phyloP scores from a whole-genome alignment of 306 rosid species.

The Lathyrus aphaca region DNA sequence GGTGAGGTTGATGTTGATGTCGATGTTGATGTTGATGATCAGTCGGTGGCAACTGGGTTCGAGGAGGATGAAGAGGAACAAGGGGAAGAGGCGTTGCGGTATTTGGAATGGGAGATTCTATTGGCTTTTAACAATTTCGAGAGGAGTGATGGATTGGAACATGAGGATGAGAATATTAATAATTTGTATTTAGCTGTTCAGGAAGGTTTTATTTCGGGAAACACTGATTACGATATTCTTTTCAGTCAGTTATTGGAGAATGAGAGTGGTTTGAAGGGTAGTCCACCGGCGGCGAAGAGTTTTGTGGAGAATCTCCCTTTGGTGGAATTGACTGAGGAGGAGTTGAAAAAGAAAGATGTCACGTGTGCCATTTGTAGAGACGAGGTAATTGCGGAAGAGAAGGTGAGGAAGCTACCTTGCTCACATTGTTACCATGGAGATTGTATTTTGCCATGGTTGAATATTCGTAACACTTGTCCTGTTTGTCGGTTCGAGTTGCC shows the following conservation, averaged over 20 bases:
- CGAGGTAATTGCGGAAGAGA: slow-evolving; percentile 61
- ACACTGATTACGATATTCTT: slow-evolving; percentile 58
- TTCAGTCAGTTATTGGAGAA: slow-evolving; percentile 75
- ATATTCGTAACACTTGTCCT: slow-evolving; percentile 84
- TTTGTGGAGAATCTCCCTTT: slow-evolving; percentile 73
- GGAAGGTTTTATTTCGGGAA: slow-evolving; percentile 51
- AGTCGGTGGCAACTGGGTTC: slow-evolving; percentile 61
- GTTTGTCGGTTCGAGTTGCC: slow-evolving; percentile 91
- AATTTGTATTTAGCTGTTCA: slow-evolving; percentile 48
- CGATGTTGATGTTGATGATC: slow-evolving; percentile 63
- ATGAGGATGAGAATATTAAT: slow-evolving; percentile 33
- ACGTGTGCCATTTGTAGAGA: slow-evolving; percentile 86
- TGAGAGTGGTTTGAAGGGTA: slow-evolving; percentile 62
- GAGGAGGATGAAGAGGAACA: slow-evolving; percentile 43
- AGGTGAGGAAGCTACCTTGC: slow-evolving; percentile 82
- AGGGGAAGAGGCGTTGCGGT: slow-evolving; percentile 53
- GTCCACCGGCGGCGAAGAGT: slow-evolving; percentile 72
- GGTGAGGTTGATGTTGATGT: slow-evolving; percentile 54
- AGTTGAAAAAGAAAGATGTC: slow-evolving; percentile 53
- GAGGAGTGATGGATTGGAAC: slow-evolving; percentile 46
- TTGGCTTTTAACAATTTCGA: slow-evolving; percentile 68
- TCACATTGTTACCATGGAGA: slow-evolving; percentile 83
- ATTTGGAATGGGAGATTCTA: slow-evolving; percentile 81
- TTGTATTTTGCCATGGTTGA: slow-evolving; percentile 89
- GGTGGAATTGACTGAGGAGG: slow-evolving; percentile 66